Evolutionary conservation across 177 flowering plant species (phyloP).

Genomic region (Vitis hybrid): DNA sequence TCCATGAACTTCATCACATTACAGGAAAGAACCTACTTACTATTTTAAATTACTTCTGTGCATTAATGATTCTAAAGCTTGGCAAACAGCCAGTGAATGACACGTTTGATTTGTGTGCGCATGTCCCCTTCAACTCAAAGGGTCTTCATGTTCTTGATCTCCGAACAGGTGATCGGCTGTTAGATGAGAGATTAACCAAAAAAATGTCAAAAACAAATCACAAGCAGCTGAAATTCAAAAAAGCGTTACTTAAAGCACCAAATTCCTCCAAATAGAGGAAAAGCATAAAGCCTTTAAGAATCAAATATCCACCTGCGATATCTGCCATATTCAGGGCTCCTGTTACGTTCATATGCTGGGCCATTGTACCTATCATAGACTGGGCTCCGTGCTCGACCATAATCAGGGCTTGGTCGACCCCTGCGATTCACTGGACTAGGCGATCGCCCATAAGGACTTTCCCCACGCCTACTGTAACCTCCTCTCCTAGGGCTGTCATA

Average conservation of each 20-base stretch:
- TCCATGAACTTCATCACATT: neutral
- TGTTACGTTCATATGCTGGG: conserved; percentile 47
- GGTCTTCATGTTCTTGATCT: conserved; percentile 55
- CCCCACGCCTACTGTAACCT: conserved; percentile 54
- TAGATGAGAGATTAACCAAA: neutral
- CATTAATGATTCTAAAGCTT: neutral
- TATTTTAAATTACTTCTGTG: neutral
- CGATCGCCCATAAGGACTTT: conserved; percentile 69
- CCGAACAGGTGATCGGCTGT: conserved; percentile 65
- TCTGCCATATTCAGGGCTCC: conserved; percentile 71
- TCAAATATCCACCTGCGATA: conserved; percentile 49
- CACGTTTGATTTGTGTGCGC: neutral
- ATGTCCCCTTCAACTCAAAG: neutral
- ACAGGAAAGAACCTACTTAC: neutral
- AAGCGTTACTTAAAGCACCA: neutral
- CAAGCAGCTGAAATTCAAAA: neutral
- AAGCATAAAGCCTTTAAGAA: neutral
- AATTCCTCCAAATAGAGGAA: neutral
- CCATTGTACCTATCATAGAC: conserved; percentile 50
- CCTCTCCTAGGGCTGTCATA: conserved; percentile 71
- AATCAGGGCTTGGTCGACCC: conserved; percentile 59
- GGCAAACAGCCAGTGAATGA: neutral
- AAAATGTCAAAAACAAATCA: neutral
- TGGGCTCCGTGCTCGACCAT: conserved; percentile 38
- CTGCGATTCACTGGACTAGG: conserved; percentile 65